These are phyloP conservation scores for Crithidia sp. DNA, from an alignment of 208 protist genomes.

Conservation along the genomic window DNA sequence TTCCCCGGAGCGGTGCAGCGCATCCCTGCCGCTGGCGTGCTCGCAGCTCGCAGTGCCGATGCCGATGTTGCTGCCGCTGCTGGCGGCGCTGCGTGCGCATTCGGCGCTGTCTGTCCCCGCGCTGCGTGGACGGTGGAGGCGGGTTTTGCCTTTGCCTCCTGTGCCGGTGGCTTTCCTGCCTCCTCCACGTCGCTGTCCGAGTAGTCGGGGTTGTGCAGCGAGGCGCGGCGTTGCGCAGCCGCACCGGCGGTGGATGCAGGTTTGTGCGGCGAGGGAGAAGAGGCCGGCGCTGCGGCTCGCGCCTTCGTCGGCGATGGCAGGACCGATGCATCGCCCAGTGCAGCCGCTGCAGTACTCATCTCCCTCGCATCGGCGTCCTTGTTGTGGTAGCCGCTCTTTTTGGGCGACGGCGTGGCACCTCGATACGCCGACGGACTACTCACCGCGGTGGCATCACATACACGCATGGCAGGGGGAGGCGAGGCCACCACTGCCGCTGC, in stretches of 20 bases:
- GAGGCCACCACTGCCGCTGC: neutral
- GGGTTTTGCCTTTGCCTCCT: neutral
- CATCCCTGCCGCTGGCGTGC: too few relatives aligned
- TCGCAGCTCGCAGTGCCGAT: neutral
- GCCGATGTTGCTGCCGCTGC: neutral
- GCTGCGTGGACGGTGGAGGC: neutral
- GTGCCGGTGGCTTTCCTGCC: neutral
- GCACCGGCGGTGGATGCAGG: neutral
- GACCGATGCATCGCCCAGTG: neutral
- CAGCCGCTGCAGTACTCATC: constrained; percentile 3
- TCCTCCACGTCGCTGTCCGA: constrained; percentile 21
- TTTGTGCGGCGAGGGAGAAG: constrained; percentile 1
- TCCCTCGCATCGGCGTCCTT: constrained; percentile 3
- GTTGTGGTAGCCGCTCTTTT: constrained; percentile 1
- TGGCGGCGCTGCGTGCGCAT: neutral
- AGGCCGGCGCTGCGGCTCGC: neutral
- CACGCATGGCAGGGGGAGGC: too few relatives aligned
- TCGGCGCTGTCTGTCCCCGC: neutral
- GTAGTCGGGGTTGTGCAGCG: constrained; percentile 15
- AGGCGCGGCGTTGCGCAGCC: neutral
- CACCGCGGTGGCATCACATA: neutral
- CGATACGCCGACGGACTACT: constrained; percentile 13
- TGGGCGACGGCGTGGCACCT: neutral
- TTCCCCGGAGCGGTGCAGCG: neutral
- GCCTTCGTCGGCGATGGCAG: neutral